phyloP scores from a whole-genome alignment of 345 rosid genomes.

The Eucalyptus grandis region DNA sequence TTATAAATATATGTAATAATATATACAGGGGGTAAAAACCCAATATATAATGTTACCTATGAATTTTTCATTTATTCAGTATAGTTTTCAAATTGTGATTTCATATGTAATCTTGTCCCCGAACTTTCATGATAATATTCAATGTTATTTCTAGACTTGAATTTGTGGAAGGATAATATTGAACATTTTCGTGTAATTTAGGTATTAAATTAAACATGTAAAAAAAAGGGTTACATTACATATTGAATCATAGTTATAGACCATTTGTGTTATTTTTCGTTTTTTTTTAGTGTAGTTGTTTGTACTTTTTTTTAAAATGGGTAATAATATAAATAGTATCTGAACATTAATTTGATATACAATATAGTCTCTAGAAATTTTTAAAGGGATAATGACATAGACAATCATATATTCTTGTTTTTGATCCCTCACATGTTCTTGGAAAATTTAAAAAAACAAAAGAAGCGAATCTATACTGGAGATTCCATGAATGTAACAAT shows the following conservation, averaged over 20 bases:
- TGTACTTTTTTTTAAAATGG: too few relatives aligned
- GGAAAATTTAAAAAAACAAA: too few relatives aligned
- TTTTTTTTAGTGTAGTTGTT: too few relatives aligned
- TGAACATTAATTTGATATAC: not conserved
- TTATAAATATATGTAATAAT: too few relatives aligned
- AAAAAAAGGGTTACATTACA: too few relatives aligned
- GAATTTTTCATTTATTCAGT: too few relatives aligned
- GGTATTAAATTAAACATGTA: too few relatives aligned
- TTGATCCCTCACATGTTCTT: not conserved
- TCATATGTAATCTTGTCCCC: accelerated
- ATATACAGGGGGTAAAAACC: too few relatives aligned
- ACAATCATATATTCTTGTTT: not conserved
- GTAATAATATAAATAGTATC: not conserved
- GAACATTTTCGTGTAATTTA: accelerated
- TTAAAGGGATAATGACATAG: not conserved
- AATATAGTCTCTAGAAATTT: not conserved
- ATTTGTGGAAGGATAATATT: accelerated
- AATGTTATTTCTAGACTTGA: not conserved
- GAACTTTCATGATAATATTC: too few relatives aligned
- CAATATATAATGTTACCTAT: too few relatives aligned
- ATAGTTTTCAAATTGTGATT: accelerated
- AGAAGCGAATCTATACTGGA: not conserved
- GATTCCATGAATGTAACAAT: not conserved
- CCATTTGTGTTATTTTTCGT: not conserved
- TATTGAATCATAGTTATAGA: too few relatives aligned